phyloP scores from a whole-genome alignment of 2,329 filamentous ascomycete genomes.

The Simplicillium sp. region DNA sequence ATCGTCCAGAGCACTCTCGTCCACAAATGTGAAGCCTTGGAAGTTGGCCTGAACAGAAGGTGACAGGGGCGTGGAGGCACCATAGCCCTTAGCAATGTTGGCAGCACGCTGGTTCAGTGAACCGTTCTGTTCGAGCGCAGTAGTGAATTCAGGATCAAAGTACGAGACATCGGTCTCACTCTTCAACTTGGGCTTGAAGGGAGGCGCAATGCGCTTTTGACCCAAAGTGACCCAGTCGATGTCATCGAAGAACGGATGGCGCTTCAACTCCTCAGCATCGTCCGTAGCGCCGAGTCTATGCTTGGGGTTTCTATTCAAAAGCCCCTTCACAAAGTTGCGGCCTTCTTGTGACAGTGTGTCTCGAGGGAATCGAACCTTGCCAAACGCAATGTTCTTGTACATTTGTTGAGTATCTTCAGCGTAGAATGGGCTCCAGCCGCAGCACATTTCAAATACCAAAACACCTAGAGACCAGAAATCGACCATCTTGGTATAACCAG shows the following conservation, averaged over 20 bases:
- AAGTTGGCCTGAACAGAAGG: slow-evolving; percentile 97
- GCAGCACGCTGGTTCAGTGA: slow-evolving; percentile 89
- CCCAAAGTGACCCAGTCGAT: slow-evolving; percentile 84
- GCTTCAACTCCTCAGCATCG: slow-evolving; percentile 90
- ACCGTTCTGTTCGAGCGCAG: slow-evolving; percentile 75
- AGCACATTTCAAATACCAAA: slow-evolving; percentile 98
- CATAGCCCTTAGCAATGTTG: slow-evolving; percentile 74
- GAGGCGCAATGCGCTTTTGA: slow-evolving; percentile 88
- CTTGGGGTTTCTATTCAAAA: slow-evolving; percentile 93
- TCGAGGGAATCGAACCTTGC: slow-evolving; percentile 91
- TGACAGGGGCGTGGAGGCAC: slow-evolving; percentile 83
- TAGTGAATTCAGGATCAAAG: slow-evolving; percentile 97
- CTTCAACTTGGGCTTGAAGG: slow-evolving; percentile 96
- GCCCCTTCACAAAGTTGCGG: slow-evolving; percentile 93
- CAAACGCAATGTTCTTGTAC: slow-evolving; percentile 99
- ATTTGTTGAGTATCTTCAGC: slow-evolving; percentile 99
- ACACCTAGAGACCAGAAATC: slow-evolving; percentile 99
- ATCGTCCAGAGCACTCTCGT: slow-evolving; percentile 88
- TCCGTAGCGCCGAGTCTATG: slow-evolving; percentile 84
- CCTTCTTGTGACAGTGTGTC: slow-evolving; percentile 93
- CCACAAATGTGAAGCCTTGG: slow-evolving; percentile 97
- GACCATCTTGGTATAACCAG: slow-evolving; percentile 99
- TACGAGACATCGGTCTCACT: slow-evolving; percentile 95
- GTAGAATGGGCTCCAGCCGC: slow-evolving; percentile 98
- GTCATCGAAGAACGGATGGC: slow-evolving; percentile 88